Percentiles rank a stretch among this genome's conserved stretches.
phyloP scores from a whole-genome alignment of 2,329 filamentous ascomycete species.

The Pseudonectria foliicola region DNA sequence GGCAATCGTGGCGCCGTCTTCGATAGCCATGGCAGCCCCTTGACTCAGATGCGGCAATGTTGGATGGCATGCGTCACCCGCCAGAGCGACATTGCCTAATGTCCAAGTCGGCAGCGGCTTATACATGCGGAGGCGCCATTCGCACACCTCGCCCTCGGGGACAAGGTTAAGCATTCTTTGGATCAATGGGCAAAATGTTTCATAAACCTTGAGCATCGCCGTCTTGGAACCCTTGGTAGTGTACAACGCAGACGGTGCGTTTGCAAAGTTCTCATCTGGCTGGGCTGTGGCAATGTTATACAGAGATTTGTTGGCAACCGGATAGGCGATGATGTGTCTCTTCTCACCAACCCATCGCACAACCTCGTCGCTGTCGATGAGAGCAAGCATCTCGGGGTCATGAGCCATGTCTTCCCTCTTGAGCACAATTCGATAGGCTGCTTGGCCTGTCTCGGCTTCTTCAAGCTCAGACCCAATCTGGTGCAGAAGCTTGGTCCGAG shows the following conservation, averaged over 20 bases:
- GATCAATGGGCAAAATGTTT: constrained; percentile 54
- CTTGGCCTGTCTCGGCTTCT: constrained; percentile 42
- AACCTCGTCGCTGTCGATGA: constrained; percentile 50
- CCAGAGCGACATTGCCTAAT: constrained; percentile 44
- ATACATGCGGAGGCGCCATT: constrained; percentile 59
- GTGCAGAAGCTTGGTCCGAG: constrained; percentile 44
- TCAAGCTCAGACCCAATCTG: constrained; percentile 40
- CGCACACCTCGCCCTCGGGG: constrained; percentile 57
- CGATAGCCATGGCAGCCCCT: constrained; percentile 61
- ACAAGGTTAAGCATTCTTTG: constrained; percentile 54
- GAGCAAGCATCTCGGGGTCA: constrained; percentile 57
- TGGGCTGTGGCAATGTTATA: constrained; percentile 61
- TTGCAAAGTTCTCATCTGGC: constrained; percentile 51
- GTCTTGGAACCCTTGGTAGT: constrained; percentile 55
- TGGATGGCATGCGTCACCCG: constrained; percentile 61
- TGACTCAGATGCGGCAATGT: constrained; percentile 62
- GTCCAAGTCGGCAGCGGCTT: constrained; percentile 57
- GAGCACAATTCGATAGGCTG: constrained; percentile 48
- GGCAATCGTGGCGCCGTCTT: constrained; percentile 47
- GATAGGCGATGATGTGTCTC: constrained; percentile 61
- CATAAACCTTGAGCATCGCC: constrained; percentile 53
- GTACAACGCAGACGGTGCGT: constrained; percentile 43
- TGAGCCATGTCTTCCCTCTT: constrained; percentile 51
- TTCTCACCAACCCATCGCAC: constrained; percentile 60
- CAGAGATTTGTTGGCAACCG: constrained; percentile 53